A percentile compares a stretch with the other conserved stretches of the same genome.
These are phyloP conservation scores for Suillus placidus DNA, from an alignment of 768 basidiomycete genomes.

Conservation along the genomic window DNA sequence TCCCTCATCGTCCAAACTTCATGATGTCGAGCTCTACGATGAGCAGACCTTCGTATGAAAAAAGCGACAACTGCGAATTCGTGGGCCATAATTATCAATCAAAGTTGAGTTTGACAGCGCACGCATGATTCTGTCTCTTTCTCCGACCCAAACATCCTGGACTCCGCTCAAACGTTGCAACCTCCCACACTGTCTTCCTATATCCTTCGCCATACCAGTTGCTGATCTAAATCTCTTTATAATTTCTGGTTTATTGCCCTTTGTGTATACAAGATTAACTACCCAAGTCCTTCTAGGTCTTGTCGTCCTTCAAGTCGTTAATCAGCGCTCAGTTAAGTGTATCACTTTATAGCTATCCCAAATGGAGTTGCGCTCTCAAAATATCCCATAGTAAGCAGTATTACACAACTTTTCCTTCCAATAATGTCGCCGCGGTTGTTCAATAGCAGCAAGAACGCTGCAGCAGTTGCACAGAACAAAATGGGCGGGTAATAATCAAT, in stretches of 20 bases:
- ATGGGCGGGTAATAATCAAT: neutral
- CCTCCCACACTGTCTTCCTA: neutral
- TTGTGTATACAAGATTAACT: neutral
- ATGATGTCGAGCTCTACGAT: constrained; percentile 21
- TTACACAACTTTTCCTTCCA: no score
- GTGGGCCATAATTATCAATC: constrained; percentile 31
- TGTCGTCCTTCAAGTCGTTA: neutral
- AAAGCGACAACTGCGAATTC: constrained; percentile 9
- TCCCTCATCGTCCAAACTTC: constrained; percentile 7
- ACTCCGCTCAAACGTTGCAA: constrained; percentile 37
- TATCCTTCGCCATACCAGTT: neutral
- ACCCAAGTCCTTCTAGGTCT: neutral
- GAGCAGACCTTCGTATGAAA: constrained; percentile 17
- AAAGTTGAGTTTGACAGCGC: constrained; percentile 14
- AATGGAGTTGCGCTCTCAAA: constrained; percentile 6
- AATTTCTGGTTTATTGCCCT: neutral
- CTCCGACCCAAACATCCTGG: constrained; percentile 38
- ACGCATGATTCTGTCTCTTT: constrained; percentile 28
- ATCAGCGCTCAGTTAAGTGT: neutral
- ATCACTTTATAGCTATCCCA: neutral
- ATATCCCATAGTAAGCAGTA: neutral
- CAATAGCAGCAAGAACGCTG: neutral
- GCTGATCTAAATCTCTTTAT: neutral
- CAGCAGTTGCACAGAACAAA: neutral
- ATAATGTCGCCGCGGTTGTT: neutral